Percentiles rank a stretch among this genome's conserved stretches.
phyloP scores from a whole-genome alignment of 495 filamentous ascomycete genomes.

The Letharia columbiana region DNA sequence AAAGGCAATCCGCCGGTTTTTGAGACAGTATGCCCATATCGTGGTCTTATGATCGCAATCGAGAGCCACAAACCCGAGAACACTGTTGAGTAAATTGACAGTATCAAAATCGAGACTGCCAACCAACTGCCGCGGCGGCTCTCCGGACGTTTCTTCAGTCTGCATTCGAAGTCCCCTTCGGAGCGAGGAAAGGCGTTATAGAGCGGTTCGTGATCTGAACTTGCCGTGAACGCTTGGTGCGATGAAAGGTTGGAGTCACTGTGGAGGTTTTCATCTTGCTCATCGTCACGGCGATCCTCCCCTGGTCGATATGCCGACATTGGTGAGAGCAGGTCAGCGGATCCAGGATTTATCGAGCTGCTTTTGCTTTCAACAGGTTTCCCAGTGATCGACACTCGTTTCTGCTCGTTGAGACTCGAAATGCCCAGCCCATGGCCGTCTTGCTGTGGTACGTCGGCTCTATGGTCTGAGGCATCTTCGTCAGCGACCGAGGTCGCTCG shows the following conservation, averaged over 20 bases:
- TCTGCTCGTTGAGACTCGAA: constrained; percentile 5
- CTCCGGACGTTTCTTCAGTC: constrained; percentile 24
- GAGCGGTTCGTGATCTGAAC: constrained; percentile 16
- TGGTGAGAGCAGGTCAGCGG: constrained; percentile 13
- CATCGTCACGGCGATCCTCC: constrained; percentile 3
- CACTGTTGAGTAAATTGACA: constrained; percentile 59
- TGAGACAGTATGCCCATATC: constrained; percentile 48
- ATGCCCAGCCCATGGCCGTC: constrained; percentile 16
- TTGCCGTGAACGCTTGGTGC: constrained; percentile 14
- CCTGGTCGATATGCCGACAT: not conserved
- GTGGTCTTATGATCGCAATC: constrained; percentile 48
- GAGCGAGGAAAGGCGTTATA: not conserved
- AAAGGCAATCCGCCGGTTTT: constrained; percentile 40
- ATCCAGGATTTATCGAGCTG: not conserved
- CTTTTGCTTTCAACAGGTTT: constrained; percentile 1
- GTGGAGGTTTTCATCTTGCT: not conserved
- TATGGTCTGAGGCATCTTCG: constrained; percentile 16
- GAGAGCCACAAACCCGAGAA: constrained; percentile 57
- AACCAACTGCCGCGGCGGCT: constrained; percentile 46
- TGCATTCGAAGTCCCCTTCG: constrained; percentile 14
- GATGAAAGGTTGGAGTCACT: not conserved
- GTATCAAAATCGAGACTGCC: constrained; percentile 45
- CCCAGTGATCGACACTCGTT: not conserved
- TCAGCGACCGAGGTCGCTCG: constrained; percentile 10
- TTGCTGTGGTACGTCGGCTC: not conserved